phyloP scores from a whole-genome alignment of 106 monocot genomes.

The Xerophyta viscosa region DNA sequence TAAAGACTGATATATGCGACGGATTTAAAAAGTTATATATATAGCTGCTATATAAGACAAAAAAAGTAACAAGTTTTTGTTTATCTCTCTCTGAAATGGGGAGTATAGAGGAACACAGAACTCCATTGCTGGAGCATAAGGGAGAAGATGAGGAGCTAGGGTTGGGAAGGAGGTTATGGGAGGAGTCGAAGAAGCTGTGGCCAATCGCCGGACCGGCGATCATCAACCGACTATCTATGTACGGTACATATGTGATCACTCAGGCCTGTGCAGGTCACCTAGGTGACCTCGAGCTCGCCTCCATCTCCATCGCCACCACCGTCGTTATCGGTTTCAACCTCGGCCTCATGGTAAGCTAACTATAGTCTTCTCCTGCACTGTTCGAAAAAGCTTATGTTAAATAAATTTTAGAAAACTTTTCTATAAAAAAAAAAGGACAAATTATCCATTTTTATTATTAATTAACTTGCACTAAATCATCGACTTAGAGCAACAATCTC shows the following conservation, averaged over 20 bases:
- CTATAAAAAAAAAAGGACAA: no score
- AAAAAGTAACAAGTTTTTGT: no score
- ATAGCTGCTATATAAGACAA: no score
- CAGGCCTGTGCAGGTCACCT: not conserved
- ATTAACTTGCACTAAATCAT: no score
- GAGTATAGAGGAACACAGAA: not conserved
- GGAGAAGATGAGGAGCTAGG: not conserved
- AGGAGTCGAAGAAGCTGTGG: conserved; percentile 8
- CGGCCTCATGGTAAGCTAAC: conserved; percentile 26
- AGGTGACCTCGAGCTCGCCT: conserved; percentile 23
- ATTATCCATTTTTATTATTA: no score
- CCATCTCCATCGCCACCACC: conserved; percentile 36
- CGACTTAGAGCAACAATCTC: no score
- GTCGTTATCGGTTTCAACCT: conserved; percentile 42
- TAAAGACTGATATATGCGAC: no score
- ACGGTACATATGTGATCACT: not conserved
- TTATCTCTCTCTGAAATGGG: no score
- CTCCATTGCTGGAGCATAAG: not conserved
- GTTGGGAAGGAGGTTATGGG: not conserved
- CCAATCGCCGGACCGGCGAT: not conserved
- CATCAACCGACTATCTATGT: not conserved
- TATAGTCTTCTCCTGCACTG: not conserved
- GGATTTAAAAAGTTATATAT: no score
- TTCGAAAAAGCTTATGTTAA: not conserved
- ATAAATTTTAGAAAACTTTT: no score